A percentile compares a stretch with the other conserved stretches of the same genome.
Evolutionary conservation across 1,284 basidiomycete genomes (phyloP).

Genomic region (Coniophora puteana): DNA sequence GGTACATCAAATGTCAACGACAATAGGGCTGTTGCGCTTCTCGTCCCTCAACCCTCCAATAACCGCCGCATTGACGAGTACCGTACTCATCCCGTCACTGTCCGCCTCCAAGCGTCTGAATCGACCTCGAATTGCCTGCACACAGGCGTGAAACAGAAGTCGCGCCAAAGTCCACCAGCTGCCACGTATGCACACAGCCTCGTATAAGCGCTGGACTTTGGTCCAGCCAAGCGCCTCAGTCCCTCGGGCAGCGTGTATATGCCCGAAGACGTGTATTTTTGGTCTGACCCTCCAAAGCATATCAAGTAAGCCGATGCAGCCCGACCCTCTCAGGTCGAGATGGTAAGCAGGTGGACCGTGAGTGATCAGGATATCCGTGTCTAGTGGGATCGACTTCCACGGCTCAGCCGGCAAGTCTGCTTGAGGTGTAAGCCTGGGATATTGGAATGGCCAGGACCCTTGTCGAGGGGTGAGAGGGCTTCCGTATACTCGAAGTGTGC

Average conservation of each 20-base stretch:
- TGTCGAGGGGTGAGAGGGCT: slow-evolving; percentile 18
- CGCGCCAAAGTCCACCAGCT: slow-evolving; percentile 16
- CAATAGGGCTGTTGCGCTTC: slow-evolving; percentile 10
- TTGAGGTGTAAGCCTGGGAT: no score
- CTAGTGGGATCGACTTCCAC: slow-evolving; percentile 25
- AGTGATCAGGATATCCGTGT: slow-evolving; percentile 37
- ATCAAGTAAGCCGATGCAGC: slow-evolving; percentile 30
- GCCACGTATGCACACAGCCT: slow-evolving; percentile 21
- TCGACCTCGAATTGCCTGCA: not conserved
- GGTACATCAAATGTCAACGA: slow-evolving; percentile 3
- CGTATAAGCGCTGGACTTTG: slow-evolving; percentile 27
- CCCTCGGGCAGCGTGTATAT: slow-evolving; percentile 37
- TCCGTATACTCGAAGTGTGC: slow-evolving; percentile 16
- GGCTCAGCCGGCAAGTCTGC: no score
- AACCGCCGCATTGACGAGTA: slow-evolving; percentile 29
- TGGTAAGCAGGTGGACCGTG: slow-evolving; percentile 37
- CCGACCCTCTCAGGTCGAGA: slow-evolving; percentile 24
- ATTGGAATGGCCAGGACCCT: slow-evolving; percentile 15
- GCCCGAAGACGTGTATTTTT: slow-evolving; percentile 37
- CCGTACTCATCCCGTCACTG: slow-evolving; percentile 9
- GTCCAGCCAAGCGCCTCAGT: slow-evolving; percentile 28
- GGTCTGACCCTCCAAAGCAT: slow-evolving; percentile 32
- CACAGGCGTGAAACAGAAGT: slow-evolving; percentile 13
- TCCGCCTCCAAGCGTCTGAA: slow-evolving; percentile 7
- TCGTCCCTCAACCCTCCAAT: slow-evolving; percentile 22